phyloP scores from a whole-genome alignment of 176 grass and related monocot genomes.

The Oryza glumipatula region DNA sequence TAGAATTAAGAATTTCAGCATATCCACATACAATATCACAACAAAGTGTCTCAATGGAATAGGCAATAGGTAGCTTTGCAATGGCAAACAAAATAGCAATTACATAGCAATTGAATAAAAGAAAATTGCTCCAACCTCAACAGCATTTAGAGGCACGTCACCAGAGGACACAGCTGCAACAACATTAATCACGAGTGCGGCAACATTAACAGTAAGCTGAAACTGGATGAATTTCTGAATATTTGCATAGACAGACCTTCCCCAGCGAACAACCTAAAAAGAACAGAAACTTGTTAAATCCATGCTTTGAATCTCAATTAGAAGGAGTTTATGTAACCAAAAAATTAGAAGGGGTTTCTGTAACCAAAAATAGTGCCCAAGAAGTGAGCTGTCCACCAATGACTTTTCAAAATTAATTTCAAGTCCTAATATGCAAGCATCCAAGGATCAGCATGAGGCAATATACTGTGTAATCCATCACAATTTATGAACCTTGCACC shows the following conservation, averaged over 20 bases:
- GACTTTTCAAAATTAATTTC: slow-evolving; percentile 14
- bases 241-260: slow-evolving; percentile 95
- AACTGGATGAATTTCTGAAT: slow-evolving; percentile 99
- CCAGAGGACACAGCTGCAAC: slow-evolving; percentile 93
- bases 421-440: slow-evolving; percentile 8
- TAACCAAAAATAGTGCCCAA: slow-evolving; percentile 17
- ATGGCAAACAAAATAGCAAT: neutral
- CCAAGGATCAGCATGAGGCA: neutral
- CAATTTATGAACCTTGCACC: slow-evolving; percentile 15
- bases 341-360: neutral
- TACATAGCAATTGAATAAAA: neutral
- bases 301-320: slow-evolving; percentile 22
- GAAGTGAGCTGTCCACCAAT: slow-evolving; percentile 9
- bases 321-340: neutral
- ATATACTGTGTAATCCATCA: slow-evolving; percentile 14
- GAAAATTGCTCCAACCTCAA: slow-evolving; percentile 61
- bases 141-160: slow-evolving; percentile 93
- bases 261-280: slow-evolving; percentile 94
- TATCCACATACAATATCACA: slow-evolving; percentile 16
- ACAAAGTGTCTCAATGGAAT: neutral
- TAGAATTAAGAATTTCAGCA: slow-evolving; percentile 17
- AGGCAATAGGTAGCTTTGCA: slow-evolving; percentile 1
- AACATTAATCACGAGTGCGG: slow-evolving; percentile 95
- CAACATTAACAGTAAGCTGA: slow-evolving; percentile 96
- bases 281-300: slow-evolving; percentile 23